These are phyloP conservation scores for Candida anutae DNA, from an alignment of 1,139 yeast species.

Conservation along the genomic window DNA sequence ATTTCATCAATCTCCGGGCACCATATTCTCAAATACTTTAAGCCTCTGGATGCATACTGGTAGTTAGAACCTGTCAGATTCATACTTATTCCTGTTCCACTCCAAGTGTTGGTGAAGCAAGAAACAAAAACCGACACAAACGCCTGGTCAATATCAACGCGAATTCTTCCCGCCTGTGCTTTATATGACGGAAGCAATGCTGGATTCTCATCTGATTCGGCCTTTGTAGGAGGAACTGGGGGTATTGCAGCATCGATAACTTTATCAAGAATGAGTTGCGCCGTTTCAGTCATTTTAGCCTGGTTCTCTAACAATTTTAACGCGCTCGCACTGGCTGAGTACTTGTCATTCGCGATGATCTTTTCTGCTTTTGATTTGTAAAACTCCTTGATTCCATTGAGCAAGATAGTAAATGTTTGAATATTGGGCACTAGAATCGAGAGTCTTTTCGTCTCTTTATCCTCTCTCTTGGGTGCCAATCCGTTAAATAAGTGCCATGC, in stretches of 20 bases:
- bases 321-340: conserved; percentile 15
- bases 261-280: conserved; percentile 20
- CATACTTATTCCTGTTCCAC: conserved; percentile 19
- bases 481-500: conserved; percentile 37
- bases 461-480: conserved; percentile 14
- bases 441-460: conserved; percentile 7
- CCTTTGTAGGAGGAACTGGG: conserved; percentile 26
- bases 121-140: conserved; percentile 24
- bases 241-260: conserved; percentile 25
- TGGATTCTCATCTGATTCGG: conserved; percentile 15
- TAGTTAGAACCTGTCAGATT: conserved; percentile 23
- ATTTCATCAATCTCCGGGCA: conserved; percentile 25
- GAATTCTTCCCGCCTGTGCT: conserved; percentile 10
- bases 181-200: conserved; percentile 14
- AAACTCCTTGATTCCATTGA: conserved; percentile 25
- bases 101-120: conserved; percentile 20
- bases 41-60: conserved; percentile 21
- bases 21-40: conserved; percentile 23
- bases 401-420: conserved; percentile 34
- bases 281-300: conserved; percentile 20
- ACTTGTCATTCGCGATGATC: conserved; percentile 9
- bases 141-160: conserved; percentile 23
- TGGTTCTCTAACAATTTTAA: conserved; percentile 20
- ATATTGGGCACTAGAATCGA: conserved; percentile 21
- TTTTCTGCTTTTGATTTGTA: conserved; percentile 12